A percentile compares a stretch with the other conserved stretches of the same genome.
Evolutionary conservation across 345 rosid species (phyloP).

Genomic region (Salix viminalis): DNA sequence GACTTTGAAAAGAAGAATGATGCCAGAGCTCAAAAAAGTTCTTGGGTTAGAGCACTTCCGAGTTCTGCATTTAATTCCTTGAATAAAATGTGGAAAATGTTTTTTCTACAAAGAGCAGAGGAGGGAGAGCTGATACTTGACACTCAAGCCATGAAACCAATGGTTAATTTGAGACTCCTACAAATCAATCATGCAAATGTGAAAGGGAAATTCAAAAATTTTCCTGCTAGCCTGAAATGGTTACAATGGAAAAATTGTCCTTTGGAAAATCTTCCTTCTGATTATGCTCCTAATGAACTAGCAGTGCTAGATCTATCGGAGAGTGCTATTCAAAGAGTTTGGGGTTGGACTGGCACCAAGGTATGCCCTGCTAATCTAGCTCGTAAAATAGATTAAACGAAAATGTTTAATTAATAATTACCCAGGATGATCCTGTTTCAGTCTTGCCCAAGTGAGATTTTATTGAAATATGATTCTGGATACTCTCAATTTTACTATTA

Average conservation of each 20-base stretch:
- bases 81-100: constrained; percentile 10
- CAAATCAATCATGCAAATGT: constrained; percentile 50
- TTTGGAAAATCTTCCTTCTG: constrained; percentile 39
- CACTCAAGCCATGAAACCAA: constrained; percentile 37
- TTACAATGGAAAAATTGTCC: constrained; percentile 67
- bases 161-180: constrained; percentile 58
- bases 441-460: background rate
- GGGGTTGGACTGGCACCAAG: constrained; percentile 20
- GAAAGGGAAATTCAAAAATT: constrained; percentile 43
- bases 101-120: constrained; percentile 9
- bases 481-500: background rate
- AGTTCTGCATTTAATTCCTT: constrained; percentile 13
- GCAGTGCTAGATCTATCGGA: constrained; percentile 70
- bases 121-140: constrained; percentile 24
- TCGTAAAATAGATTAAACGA: background rate
- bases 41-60: constrained; percentile 1
- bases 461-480: background rate
- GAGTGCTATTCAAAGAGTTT: constrained; percentile 41
- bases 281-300: constrained; percentile 35
- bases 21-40: constrained; percentile 4
- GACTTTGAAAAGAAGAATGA: constrained; percentile 27
- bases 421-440: background rate
- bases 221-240: constrained; percentile 58
- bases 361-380: constrained; percentile 21
- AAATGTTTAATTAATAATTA: too few species aligned